Evolutionary conservation across 73 alveolate species (phyloP), one percentile per base, ranked within the genome.

Genomic region (Paramecium octaurelia): DNA sequence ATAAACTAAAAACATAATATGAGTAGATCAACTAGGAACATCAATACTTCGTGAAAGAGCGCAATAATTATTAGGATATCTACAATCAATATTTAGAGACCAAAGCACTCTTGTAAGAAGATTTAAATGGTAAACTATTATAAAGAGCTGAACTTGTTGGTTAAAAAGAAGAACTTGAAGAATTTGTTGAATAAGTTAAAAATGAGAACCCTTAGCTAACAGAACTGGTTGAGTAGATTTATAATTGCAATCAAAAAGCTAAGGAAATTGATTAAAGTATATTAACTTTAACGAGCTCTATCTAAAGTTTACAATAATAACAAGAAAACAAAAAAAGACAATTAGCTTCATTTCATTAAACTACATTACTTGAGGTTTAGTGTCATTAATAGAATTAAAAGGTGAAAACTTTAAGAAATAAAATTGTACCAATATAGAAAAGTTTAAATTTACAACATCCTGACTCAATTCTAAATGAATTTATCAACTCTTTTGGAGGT

Each of bases 231-330:
- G 23, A 58, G 57, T 85, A 46, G 24, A 57, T 86, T 21, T 35
- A 36, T 18, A 76, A 93, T 10, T 92, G 77, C 92, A 54, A 60
- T 29, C 23, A 60, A 12, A 86, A 92, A 60, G 54, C 69, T 46
- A 23, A 21, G 38, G 93, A 21, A 43, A 69, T n/a, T 60, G 40
- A 69, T 57, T 44, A 40, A 95, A 96, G 44, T 73, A 93, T 43
- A 64, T 92, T 24, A 91, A 93, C 6, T 76, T 92, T 64, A 96
- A 96, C 43, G 43, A 92, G 23, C 92, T 92, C 85, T 93, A 96
- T 86, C 64, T 88, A 21, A 84, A 84, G 71, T 95, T 91, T 70
- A 96, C 94, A 24, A 85, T 68, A 40, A 96, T 95, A 80, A 76
- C 85, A 95, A 92, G 97, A 60, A 93, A 88, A 40, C 58, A 70